phyloP scores from a whole-genome alignment of 306 rosid genomes.

The Gleditsia sinensis region DNA sequence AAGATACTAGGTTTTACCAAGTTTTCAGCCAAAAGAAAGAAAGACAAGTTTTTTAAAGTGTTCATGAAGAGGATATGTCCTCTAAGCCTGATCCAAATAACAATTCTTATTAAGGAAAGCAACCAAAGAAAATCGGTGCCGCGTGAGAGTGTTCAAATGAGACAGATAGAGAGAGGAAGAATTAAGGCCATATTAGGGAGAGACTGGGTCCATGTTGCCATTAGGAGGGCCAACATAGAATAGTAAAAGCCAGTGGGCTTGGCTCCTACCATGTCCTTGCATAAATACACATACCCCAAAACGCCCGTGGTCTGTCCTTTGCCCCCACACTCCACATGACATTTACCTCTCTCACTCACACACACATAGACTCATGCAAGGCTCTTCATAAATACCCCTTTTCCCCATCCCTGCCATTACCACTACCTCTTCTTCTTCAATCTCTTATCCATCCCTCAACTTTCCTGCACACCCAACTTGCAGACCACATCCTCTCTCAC shows the following conservation, averaged over 20 bases:
- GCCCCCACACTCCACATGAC: conserved; percentile 48
- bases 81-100: conserved; percentile 29
- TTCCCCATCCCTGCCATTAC: conserved; percentile 19
- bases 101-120: neutral
- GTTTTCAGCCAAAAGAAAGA: neutral
- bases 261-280: conserved; percentile 69
- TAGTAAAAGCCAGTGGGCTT: conserved; percentile 53
- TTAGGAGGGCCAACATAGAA: conserved; percentile 51
- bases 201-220: conserved; percentile 61
- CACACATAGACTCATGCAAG: neutral
- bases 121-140: conserved; percentile 14
- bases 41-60: conserved; percentile 8
- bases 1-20: conserved; percentile 12
- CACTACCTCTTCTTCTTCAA: conserved; percentile 23
- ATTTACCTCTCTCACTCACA: neutral
- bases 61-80: conserved; percentile 10
- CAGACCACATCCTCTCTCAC: neutral
- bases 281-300: conserved; percentile 50
- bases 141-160: neutral
- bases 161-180: neutral
- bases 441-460: conserved; percentile 11
- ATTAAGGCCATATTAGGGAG: conserved; percentile 8
- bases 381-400: conserved; percentile 61
- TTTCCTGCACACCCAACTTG: neutral
- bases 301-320: conserved; percentile 70